Percentiles rank a stretch among this genome's conserved stretches.
Evolutionary conservation across 176 grass and related monocot species (phyloP).

Genomic region (Rhynchospora pubera): DNA sequence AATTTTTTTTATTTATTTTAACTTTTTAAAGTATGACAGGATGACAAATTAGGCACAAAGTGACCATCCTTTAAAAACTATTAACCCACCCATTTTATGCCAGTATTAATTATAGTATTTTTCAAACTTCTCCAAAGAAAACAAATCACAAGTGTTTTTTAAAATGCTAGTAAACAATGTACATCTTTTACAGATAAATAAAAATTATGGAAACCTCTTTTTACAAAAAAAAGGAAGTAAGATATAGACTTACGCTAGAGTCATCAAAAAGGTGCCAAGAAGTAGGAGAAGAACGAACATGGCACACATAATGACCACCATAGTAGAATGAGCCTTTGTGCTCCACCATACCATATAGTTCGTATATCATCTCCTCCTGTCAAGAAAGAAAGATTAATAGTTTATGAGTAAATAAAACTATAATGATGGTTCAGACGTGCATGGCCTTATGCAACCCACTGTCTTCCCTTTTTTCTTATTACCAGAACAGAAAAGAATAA

Average conservation of each 20-base stretch:
- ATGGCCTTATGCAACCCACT: not conserved
- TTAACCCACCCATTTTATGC: not conserved
- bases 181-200: not conserved
- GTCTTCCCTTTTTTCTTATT: not conserved
- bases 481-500: conserved; percentile 5
- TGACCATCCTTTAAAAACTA: not conserved
- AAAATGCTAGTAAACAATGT: not conserved
- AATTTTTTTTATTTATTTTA: no score
- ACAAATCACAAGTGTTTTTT: not conserved
- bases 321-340: conserved; percentile 48
- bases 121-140: not conserved
- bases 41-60: not conserved
- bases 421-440: not conserved
- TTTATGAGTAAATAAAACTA: not conserved
- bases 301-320: conserved; percentile 87
- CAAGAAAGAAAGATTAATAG: not conserved
- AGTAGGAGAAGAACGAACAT: conserved; percentile 61
- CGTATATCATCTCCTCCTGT: conserved; percentile 60
- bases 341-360: conserved; percentile 80
- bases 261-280: conserved; percentile 77
- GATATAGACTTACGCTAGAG: conserved; percentile 36
- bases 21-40: not conserved
- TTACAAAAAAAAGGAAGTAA: not conserved
- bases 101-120: not conserved
- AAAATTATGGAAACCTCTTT: not conserved